phyloP scores from a whole-genome alignment of 2,329 filamentous ascomycete genomes.

The Didymella keratinophila region DNA sequence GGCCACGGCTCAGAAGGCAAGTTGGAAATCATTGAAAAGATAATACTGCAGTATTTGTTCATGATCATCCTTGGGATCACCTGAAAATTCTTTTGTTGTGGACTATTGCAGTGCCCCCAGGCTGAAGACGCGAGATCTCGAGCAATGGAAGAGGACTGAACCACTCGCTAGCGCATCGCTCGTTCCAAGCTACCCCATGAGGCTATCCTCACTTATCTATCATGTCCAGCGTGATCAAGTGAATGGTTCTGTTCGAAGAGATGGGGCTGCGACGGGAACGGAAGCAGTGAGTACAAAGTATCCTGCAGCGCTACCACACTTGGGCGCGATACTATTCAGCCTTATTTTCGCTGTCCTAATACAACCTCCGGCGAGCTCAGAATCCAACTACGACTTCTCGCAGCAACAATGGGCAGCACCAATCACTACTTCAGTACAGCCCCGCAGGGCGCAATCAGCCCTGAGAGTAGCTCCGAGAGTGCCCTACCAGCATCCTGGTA shows the following conservation, averaged over 20 bases:
- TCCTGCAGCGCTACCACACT: background rate
- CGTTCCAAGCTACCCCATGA: slow-evolving; percentile 10
- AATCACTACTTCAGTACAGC: background rate
- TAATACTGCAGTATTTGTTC: background rate
- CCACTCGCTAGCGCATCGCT: slow-evolving; percentile 2
- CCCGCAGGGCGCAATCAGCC: background rate
- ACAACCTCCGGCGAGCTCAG: background rate
- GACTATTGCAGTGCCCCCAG: background rate
- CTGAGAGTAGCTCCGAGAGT: background rate
- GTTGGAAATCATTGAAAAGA: too few species aligned
- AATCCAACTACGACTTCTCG: background rate
- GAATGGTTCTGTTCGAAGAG: too few species aligned
- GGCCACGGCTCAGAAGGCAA: background rate
- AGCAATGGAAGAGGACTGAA: background rate
- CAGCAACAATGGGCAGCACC: slow-evolving; percentile 2
- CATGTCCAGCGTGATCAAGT: too few species aligned
- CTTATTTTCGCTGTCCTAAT: background rate
- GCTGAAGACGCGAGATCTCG: background rate
- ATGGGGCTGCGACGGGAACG: background rate
- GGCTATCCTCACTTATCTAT: background rate
- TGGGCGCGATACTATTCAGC: too few species aligned
- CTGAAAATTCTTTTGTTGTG: background rate
- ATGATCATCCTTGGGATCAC: background rate
- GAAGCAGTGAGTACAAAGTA: background rate
- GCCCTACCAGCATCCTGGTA: slow-evolving; percentile 53